Conservation (phyloP, 371 early-diverging fungal genomes). For the Phascolomyces articulosus region DNA sequence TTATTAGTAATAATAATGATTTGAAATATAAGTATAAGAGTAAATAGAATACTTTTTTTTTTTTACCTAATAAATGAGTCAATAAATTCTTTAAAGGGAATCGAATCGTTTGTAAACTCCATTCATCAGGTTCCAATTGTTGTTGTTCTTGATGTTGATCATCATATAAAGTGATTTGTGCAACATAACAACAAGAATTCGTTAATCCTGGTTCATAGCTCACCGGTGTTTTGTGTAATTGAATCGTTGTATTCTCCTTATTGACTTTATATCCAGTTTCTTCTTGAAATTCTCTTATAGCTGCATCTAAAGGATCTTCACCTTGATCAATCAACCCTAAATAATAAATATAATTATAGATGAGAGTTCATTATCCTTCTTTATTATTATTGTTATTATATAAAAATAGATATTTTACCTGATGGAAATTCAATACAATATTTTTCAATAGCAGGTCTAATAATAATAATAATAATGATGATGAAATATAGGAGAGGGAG, state of each 20-base stretch:
- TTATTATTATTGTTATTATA: too few species aligned
- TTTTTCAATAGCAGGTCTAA: slow-evolving; percentile 57
- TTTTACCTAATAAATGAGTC: slow-evolving; percentile 37
- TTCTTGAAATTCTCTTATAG: slow-evolving; percentile 61
- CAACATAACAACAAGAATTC: slow-evolving; percentile 55
- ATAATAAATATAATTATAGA: background rate
- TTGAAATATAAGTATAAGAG: background rate
- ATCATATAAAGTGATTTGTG: slow-evolving; percentile 32
- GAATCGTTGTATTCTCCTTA: slow-evolving; percentile 15
- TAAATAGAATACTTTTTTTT: background rate
- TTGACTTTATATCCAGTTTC: slow-evolving; percentile 58
- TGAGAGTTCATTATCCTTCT: too few species aligned
- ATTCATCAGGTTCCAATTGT: slow-evolving; percentile 55
- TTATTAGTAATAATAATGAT: background rate
- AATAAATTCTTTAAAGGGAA: slow-evolving; percentile 44
- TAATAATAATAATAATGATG: too few species aligned
- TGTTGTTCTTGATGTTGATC: slow-evolving; percentile 22
- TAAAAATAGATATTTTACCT: slow-evolving; percentile 45
- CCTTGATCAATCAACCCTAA: slow-evolving; percentile 56
- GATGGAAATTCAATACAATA: slow-evolving; percentile 69
- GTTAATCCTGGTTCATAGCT: slow-evolving; percentile 68
- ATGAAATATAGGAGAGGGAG: too few species aligned
- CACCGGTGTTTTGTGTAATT: slow-evolving; percentile 24
- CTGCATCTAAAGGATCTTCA: slow-evolving; percentile 49
- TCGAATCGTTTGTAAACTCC: slow-evolving; percentile 52